Evolutionary conservation across 257 asterid genomes (phyloP), one percentile per base, ranked within the genome.

Genomic region (Scutellaria minor): DNA sequence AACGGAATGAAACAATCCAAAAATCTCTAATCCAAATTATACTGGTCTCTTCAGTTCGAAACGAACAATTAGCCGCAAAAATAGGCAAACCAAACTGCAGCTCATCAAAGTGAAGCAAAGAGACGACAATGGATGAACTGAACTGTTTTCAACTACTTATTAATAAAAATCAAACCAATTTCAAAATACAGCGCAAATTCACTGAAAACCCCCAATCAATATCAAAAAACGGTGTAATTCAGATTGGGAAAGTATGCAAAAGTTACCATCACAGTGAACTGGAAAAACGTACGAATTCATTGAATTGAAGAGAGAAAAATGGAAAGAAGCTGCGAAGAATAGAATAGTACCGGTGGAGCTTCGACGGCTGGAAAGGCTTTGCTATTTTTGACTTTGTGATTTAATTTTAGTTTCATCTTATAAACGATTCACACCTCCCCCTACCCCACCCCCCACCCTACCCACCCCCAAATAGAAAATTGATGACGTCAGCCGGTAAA

Each of bases 301-400:
- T 3, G 5, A 4, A 31, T 10, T 63, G 5, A 5, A 20, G 18
- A 6, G 20, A 46, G 18, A 73, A 74, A 65, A 56, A 70, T 56
- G 53, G 9, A 46, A 66, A 47, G 24, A 18, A 53, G 24, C 24
- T 6, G 22, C 46, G 24, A 9, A 14, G 64, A 24, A 24, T 4
- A 18, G 14, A 64, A 31, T 44, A 50, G 46, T 57, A 68, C 76
- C 68, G 57, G 45, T 31, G 61, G 65, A 77, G 51, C 55, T 66
- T 12, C 66, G 54, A 51, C 79, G 70, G 73, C 27, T 44, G 65
- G 55, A 71, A 46, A 57, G 50, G 70, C 56, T 6, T 51, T 44
- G 72, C 35, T 54, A n/a, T 24, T 41, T 14, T 40, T 60, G 71
- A 78, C 78, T 78, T 67, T 59, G 61, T 18, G 48, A 13, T 10